Evolutionary conservation across 345 rosid genomes (phyloP), one percentile per base, ranked within the genome.

Genomic region (Excoecaria agallocha): DNA sequence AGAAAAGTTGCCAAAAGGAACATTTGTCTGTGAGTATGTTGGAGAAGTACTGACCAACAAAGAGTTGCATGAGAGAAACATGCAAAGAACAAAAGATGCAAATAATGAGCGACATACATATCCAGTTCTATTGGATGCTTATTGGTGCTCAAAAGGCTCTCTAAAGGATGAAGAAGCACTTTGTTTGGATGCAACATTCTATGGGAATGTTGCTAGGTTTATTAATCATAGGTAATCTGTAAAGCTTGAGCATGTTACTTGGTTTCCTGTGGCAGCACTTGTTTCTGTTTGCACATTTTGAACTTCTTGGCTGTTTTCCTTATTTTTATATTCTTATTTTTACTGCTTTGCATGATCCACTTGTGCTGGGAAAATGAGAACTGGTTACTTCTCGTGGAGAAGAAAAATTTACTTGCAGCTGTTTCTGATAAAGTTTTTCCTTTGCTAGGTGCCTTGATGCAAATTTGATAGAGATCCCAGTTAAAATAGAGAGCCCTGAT

Each of bases 151-250:
- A 35, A 88, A 85, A 78, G 83, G 73, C 74, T 52, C 68, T 63
- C 56, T 91, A 54, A 82, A 84, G 82, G 97, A 95, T 79, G 93
- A 91, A 77, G 93, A 91, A 68, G 94, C 93, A 56, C 93, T 95
- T 68, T 95, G 98, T 69, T 73, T 95, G 68, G 98, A 93, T 84
- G 86, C 99, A 54, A 87, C 94, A 12, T 63, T 60, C 73, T 82
- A 73, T 71, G 98, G 98, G 59, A 95, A 95, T 84, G 88, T 90
- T 71, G 97, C 97, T 39, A 85, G 94, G 82, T 95, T 95, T 82
- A 90, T 95, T 63, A 95, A 94, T 80, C 98, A 94, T 73, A 87
- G 99, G 99, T 89, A 86, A 64, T 68, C 64, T 73, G 24, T 79
- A 73, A 20, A 68, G 10, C 22, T 41, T 12, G 8, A 67, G 60